Evolutionary conservation across 1,284 basidiomycete species (phyloP).

Genomic region (Ustilago bromivora): DNA sequence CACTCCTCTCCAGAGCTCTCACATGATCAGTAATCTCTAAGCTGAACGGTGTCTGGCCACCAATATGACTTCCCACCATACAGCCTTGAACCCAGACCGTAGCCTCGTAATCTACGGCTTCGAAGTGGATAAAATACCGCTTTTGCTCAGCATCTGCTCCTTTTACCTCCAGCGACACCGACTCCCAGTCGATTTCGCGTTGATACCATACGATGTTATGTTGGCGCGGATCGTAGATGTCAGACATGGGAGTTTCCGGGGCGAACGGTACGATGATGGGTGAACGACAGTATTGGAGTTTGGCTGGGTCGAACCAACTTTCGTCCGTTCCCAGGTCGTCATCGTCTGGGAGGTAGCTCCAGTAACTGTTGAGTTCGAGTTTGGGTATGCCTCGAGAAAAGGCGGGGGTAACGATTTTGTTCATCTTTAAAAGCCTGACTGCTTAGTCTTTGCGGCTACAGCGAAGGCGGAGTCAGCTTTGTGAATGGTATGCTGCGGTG

Average conservation of each 20-base stretch:
- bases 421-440: background rate
- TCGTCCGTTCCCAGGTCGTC: slow-evolving; percentile 29
- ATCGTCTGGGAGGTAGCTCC: slow-evolving; percentile 42
- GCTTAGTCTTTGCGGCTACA: no score
- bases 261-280: slow-evolving; percentile 39
- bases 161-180: background rate
- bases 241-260: slow-evolving; percentile 28
- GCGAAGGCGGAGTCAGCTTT: no score
- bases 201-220: slow-evolving; percentile 34
- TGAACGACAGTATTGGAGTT: background rate
- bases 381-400: slow-evolving; percentile 13
- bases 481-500: background rate
- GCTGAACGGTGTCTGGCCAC: slow-evolving; percentile 34
- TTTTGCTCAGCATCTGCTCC: background rate
- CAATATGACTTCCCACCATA: slow-evolving; percentile 28
- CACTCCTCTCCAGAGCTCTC: background rate
- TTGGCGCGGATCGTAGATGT: slow-evolving; percentile 5
- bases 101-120: slow-evolving; percentile 54
- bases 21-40: slow-evolving; percentile 43
- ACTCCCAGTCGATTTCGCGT: slow-evolving; percentile 6
- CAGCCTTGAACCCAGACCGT: slow-evolving; percentile 43
- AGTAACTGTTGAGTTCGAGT: slow-evolving; percentile 13
- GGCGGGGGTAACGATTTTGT: background rate
- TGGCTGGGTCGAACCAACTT: slow-evolving; percentile 21
- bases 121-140: slow-evolving; percentile 46